Percentiles rank a stretch among this genome's conserved stretches.
Conservation (phyloP, 129 eudicot genomes). For the Flaveria brownii region DNA sequence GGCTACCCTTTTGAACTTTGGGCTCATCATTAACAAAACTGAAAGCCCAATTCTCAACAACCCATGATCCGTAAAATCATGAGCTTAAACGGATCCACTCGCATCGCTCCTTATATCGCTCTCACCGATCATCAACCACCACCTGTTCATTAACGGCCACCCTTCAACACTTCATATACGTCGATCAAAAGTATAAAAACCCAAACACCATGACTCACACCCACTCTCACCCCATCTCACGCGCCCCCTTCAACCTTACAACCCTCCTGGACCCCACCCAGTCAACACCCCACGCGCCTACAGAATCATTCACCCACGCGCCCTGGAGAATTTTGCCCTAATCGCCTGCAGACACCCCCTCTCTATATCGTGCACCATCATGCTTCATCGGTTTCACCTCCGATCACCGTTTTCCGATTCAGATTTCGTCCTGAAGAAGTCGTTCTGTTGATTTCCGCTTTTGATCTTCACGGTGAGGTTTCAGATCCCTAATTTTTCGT, state of each 20-base stretch:
- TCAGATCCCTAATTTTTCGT: conserved; percentile 16
- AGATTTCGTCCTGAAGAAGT: background rate
- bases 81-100: conserved; percentile 12
- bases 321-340: conserved; percentile 48
- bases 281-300: conserved; percentile 33
- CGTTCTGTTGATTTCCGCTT: conserved; percentile 2
- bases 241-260: conserved; percentile 27
- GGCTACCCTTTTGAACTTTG: background rate
- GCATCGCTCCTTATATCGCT: conserved; percentile 25
- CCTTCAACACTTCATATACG: background rate
- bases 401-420: conserved; percentile 28
- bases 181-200: conserved; percentile 29
- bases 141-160: background rate
- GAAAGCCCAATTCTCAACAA: conserved; percentile 8
- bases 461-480: conserved; percentile 27
- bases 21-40: background rate
- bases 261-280: conserved; percentile 9
- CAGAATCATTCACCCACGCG: conserved; percentile 35
- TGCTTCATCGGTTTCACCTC: conserved; percentile 32
- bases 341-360: conserved; percentile 39
- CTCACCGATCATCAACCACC: conserved; percentile 2
- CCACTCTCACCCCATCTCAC: conserved; percentile 28
- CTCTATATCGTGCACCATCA: conserved; percentile 42
- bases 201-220: conserved; percentile 30
- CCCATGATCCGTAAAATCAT: conserved; percentile 13